Conservation (phyloP, 306 rosid genomes). For the Quercus suber region DNA sequence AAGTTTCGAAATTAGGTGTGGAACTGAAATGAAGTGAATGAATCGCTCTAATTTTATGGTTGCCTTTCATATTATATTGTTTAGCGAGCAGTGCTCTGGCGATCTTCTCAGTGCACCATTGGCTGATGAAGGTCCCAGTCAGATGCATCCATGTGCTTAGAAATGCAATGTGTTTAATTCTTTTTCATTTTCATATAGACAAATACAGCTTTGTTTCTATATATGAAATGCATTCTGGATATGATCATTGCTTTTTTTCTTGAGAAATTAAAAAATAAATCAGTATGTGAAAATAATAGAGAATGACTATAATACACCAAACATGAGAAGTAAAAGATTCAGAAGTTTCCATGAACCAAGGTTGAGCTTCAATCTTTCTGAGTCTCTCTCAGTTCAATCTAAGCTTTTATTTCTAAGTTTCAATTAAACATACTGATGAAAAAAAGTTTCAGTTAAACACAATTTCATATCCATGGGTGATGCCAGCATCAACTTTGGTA, state of each 20-base stretch:
- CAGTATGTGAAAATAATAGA: background rate
- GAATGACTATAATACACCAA: background rate
- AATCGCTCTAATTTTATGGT: background rate
- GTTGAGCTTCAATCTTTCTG: background rate
- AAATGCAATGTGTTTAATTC: background rate
- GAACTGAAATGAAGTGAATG: background rate
- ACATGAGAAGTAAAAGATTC: background rate
- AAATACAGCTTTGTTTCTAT: background rate
- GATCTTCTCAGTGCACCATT: background rate
- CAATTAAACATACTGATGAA: background rate
- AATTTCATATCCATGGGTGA: background rate
- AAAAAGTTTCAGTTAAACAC: background rate
- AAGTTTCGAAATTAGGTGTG: background rate
- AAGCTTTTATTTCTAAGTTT: background rate
- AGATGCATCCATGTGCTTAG: background rate
- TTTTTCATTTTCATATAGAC: background rate
- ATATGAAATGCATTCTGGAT: background rate
- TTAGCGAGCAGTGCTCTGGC: background rate
- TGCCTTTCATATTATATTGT: background rate
- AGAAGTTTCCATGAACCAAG: background rate
- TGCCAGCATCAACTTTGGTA: no score
- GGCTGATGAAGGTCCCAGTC: background rate
- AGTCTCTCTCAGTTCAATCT: no score
- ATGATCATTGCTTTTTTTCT: background rate
- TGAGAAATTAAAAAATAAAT: background rate